phyloP scores from a whole-genome alignment of 2,329 filamentous ascomycete genomes.

The Macroventuria anomochaeta region DNA sequence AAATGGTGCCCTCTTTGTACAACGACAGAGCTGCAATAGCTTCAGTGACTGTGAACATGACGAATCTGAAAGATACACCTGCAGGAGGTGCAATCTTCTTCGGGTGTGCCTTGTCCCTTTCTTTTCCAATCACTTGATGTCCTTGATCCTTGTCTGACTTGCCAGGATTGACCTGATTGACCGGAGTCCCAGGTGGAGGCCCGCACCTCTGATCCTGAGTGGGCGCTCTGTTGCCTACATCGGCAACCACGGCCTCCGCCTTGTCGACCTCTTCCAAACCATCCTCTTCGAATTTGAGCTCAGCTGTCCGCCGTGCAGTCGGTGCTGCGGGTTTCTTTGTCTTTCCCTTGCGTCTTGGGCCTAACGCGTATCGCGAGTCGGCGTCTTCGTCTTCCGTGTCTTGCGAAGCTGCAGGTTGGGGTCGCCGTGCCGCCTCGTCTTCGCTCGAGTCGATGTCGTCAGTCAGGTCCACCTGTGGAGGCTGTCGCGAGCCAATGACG shows the following conservation, averaged over 20 bases:
- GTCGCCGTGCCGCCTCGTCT: not conserved
- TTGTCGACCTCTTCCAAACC: conserved; percentile 12
- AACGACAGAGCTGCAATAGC: conserved; percentile 14
- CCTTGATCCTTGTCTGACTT: not conserved
- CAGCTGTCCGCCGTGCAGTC: conserved; percentile 5
- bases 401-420: not conserved
- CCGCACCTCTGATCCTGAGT: not conserved
- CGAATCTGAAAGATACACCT: not conserved
- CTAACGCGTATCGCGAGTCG: conserved; percentile 13
- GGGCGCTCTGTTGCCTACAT: not conserved
- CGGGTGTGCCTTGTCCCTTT: not conserved
- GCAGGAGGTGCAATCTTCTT: not conserved
- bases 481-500: not conserved
- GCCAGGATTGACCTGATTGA: not conserved
- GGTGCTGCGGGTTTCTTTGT: not conserved
- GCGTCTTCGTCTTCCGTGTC: conserved; percentile 7
- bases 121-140: not conserved
- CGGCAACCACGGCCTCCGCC: not conserved
- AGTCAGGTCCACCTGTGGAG: not conserved
- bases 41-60: conserved; percentile 23
- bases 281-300: conserved; percentile 13
- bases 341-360: conserved; percentile 1
- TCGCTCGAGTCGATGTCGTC: conserved; percentile 3
- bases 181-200: not conserved
- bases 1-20: conserved; percentile 7